Evolutionary conservation across 257 asterid genomes (phyloP), one percentile per base, ranked within the genome.

Genomic region (Mentha longifolia): DNA sequence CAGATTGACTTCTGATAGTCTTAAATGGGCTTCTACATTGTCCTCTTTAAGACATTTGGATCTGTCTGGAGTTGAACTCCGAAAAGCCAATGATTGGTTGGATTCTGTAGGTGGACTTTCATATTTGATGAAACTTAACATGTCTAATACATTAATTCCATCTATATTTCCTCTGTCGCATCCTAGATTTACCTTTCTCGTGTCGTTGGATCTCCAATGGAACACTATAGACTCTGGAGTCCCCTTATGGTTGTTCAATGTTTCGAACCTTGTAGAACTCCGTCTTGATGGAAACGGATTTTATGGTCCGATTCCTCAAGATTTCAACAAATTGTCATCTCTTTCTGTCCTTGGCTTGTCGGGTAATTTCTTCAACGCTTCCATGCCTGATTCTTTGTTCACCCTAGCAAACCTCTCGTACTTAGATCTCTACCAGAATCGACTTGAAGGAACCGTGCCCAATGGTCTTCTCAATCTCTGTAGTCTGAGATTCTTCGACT

Each of bases 231-330:
- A 47, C 39, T 74, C 78, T 49, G 14, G 20, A 22, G 5, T 67
- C 54, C 78, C 68, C n/a, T 67, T 10, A 20, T 74, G 69, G 78
- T n/a, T 74, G 47, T 74, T 67, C 28, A 39, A 58, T 49, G 25
- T 74, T 9, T 20, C 50, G 0, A 3, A 15, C 64, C 78, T 74
- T 66, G 57, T 58, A 15, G 78, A 74, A 46, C 74, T 74, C 12
- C 78, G 69, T 47, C 78, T 74, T n/a, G 78, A 74, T 59, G 69
- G 74, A 0, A 74, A 74, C 25, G 74, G 78, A 10, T 51, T 74
- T 15, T 33, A 43, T 22, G 73, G 78, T 9, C 41, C 74, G 6
- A 67, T 74, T 10, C 63, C 74, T 59, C 56, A 67, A 5, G 51
- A 45, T 22, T 33, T 74, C 0, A 56, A 3, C 19, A 58, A 58